Evolutionary conservation across 768 basidiomycete genomes (phyloP).

Genomic region (Calvatia gigantea): DNA sequence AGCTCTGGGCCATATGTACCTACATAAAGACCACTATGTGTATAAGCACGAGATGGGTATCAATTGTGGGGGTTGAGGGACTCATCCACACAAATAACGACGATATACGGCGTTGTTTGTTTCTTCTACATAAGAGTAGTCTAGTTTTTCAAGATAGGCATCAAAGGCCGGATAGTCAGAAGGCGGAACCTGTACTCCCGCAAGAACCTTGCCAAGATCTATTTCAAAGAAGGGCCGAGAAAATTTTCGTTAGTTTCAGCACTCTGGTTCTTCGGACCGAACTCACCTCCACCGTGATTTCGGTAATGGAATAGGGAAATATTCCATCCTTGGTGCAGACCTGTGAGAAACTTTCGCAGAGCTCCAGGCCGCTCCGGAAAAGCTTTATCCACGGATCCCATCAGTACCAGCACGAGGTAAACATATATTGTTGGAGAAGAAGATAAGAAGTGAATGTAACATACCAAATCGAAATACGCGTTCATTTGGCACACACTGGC

Average conservation of each 20-base stretch:
- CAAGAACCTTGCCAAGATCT: constrained; percentile 93
- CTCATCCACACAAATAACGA: constrained; percentile 52
- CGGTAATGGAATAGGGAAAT: constrained; percentile 97
- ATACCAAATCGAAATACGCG: constrained; percentile 89
- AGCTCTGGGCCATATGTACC: no score
- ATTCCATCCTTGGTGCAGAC: constrained; percentile 85
- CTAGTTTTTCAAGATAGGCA: constrained; percentile 70
- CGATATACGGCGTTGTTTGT: constrained; percentile 85
- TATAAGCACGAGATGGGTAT: background rate
- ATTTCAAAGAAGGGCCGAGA: constrained; percentile 1
- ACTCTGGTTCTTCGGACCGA: background rate
- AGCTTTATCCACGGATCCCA: constrained; percentile 42
- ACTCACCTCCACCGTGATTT: constrained; percentile 92
- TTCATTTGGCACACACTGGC: constrained; percentile 73
- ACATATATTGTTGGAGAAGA: background rate
- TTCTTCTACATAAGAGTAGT: constrained; percentile 90
- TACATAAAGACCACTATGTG: background rate
- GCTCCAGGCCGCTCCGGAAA: constrained; percentile 96
- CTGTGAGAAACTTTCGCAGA: constrained; percentile 83
- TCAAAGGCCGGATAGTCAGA: constrained; percentile 65
- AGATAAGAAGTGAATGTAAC: constrained; percentile 24
- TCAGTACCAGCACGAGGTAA: constrained; percentile 1
- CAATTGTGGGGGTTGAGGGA: background rate
- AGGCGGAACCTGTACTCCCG: constrained; percentile 88
- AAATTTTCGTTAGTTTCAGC: background rate